Evolutionary conservation across 1,139 yeast species (phyloP), one percentile per base, ranked within the genome.

Genomic region (Yamadazyma songkhlaensis): DNA sequence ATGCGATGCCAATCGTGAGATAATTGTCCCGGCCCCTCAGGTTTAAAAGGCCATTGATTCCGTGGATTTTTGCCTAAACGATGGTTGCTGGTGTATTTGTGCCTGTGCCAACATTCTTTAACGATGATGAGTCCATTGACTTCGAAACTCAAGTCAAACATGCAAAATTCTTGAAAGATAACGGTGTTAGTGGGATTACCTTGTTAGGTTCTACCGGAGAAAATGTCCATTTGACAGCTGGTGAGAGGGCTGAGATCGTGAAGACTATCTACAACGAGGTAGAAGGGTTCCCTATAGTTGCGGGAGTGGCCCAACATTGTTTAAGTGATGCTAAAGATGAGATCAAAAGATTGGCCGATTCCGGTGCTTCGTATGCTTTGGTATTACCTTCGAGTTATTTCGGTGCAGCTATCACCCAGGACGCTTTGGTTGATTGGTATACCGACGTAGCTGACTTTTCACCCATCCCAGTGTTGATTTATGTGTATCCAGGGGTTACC

Each of bases 401-500:
- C 44, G 77, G 77, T 14, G 59, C 63, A 2, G 46, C 59, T 14
- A 53, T 60, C 36, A 53, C 67, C 23, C 77, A 70, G 50, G 55
- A 60, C 34, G 77, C 74, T 3, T 55, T 73, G 38, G 55, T 60
- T 26, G 67, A 62, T 39, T 74, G 72, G 67, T 71, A 61, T 53
- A 53, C 55, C 13, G 60, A 55, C 22, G 70, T 74, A 24, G 79
- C 79, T 20, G 73, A 71, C 43, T 53, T 56, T 26, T 53, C 74
- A 8, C 60, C 60, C 1, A 49, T 74, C 36, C 79, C 79, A 26
- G 57, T 74, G 29, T 49, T 74, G 48, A 60, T 74, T 41, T 74
- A 74, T 60, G 62, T 72, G 44, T 74, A 63, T 54, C 80, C 79
- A 12, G 78, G 78, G 8, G 77, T 70, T 25, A 56, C 64, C 33